These are phyloP conservation scores for Coemansia pectinata DNA, from an alignment of 192 early-diverging fungal species.

Conservation along the genomic window DNA sequence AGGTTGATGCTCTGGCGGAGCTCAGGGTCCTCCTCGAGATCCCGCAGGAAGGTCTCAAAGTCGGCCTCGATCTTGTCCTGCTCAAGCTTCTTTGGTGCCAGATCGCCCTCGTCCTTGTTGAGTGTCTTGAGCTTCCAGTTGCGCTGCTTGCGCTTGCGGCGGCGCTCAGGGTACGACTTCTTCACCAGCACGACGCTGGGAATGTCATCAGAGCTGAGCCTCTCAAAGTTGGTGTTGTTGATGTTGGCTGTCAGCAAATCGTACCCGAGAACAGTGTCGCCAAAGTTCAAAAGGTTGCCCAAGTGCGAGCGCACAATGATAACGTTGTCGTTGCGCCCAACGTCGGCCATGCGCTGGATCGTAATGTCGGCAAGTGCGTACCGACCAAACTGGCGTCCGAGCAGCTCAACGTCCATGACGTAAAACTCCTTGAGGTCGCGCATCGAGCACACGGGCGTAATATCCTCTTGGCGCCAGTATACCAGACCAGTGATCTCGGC, in stretches of 20 bases:
- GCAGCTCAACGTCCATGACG: conserved; percentile 88
- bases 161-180: conserved; percentile 87
- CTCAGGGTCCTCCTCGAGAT: conserved; percentile 98
- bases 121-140: conserved; percentile 92
- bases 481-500: conserved; percentile 71
- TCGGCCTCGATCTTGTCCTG: conserved; percentile 79
- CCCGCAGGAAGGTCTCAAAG: conserved; percentile 94
- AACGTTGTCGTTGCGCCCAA: conserved; percentile 83
- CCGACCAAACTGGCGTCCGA: conserved; percentile 74
- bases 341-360: conserved; percentile 73
- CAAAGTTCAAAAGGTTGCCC: conserved; percentile 85
- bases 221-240: conserved; percentile 85
- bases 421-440: conserved; percentile 91
- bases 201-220: conserved; percentile 61
- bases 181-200: conserved; percentile 92
- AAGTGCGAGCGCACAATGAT: conserved; percentile 89
- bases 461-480: conserved; percentile 83
- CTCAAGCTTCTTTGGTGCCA: conserved; percentile 74
- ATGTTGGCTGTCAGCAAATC: conserved; percentile 86
- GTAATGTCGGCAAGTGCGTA: conserved; percentile 87
- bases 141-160: conserved; percentile 81
- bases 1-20: conserved; percentile 92
- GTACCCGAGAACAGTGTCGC: conserved; percentile 93
- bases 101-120: conserved; percentile 88
- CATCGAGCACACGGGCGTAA: conserved; percentile 70